Conservation (phyloP, 371 early-diverging fungal genomes). For the Haplosporangium sp. region DNA sequence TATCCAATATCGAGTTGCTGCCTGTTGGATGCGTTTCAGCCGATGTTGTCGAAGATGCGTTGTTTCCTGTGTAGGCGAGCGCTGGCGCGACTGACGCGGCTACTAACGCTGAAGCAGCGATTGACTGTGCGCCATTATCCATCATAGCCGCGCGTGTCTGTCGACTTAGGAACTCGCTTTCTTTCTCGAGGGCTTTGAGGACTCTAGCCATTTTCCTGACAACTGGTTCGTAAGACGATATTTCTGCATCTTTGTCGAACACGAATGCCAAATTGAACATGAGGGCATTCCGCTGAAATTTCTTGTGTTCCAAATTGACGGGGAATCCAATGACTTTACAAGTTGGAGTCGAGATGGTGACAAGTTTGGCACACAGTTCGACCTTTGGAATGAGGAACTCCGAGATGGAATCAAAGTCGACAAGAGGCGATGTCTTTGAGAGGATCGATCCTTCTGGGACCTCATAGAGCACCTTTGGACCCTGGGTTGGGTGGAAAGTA, state of each 20-base stretch:
- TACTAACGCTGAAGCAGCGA: background rate
- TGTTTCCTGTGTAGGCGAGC: background rate
- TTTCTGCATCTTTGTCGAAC: conserved; percentile 84
- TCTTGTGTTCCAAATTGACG: conserved; percentile 75
- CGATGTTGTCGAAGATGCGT: no score
- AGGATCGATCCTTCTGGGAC: conserved; percentile 84
- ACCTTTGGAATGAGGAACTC: conserved; percentile 91
- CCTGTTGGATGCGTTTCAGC: no score
- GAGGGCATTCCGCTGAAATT: conserved; percentile 84
- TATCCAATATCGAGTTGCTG: conserved; percentile 3
- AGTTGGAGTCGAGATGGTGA: conserved; percentile 76
- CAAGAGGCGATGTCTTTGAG: conserved; percentile 59
- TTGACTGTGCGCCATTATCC: conserved; percentile 13
- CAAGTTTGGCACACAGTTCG: conserved; percentile 79
- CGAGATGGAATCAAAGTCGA: conserved; percentile 89
- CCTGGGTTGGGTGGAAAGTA: conserved; percentile 87
- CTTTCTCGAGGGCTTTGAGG: conserved; percentile 80
- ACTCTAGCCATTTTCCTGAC: conserved; percentile 85
- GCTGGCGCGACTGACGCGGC: conserved; percentile 1
- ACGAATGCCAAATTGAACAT: conserved; percentile 91
- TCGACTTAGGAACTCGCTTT: conserved; percentile 75
- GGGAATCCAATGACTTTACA: conserved; percentile 87
- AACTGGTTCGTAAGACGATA: conserved; percentile 81
- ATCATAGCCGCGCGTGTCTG: conserved; percentile 45
- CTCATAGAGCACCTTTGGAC: conserved; percentile 86